Evolutionary conservation across 78 protist species (phyloP), one percentile per base, ranked within the genome.

Genomic region (Acrasis kona): DNA sequence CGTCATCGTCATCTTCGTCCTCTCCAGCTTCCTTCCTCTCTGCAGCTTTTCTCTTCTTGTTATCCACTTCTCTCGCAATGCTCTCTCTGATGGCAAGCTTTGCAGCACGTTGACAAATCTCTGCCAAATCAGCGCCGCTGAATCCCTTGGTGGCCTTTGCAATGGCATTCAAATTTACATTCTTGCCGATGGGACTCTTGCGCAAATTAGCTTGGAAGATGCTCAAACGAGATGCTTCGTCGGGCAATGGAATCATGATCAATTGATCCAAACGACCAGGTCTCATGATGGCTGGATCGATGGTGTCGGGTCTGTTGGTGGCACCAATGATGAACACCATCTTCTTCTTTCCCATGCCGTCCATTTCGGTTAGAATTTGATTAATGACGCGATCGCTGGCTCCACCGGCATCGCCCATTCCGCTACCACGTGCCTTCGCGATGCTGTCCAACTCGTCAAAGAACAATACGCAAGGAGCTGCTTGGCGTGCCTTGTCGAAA

Each of bases 391-490:
- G 95, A 86, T 98, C 99, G 39, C 97, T 92, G 5, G 99, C 99
- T 65, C 99, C 99, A 61, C 99, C 99, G 32, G 95, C 98, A 78
- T 98, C 99, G 28, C n/a, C 65, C 10, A 78, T 38, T 38, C 65
- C 6, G 36, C 91, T 61, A 34, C 99, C 99, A 5, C 99, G 84
- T 36, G 98, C 82, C 64, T 91, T 65, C 29, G 99, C 99, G 71
- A 98, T 97, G 1, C 97, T 91, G 82, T 98, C 99, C 42, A 98
- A 72, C 87, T 98, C 99, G 83, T 98, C 99, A 69, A 98, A 98
- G 97, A 98, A 98, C 75, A 98, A 94, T 31, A 98, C 98, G 87
- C 99, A 98, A 5, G 99, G 99, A 3, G 99, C 97, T 0, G 99
- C 97, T 29, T 81, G 84, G 39, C 99, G 82, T 1, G 99, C 99